Evolutionary conservation across 306 rosid genomes (phyloP), one percentile per base, ranked within the genome.

Genomic region (Malus orientalis): DNA sequence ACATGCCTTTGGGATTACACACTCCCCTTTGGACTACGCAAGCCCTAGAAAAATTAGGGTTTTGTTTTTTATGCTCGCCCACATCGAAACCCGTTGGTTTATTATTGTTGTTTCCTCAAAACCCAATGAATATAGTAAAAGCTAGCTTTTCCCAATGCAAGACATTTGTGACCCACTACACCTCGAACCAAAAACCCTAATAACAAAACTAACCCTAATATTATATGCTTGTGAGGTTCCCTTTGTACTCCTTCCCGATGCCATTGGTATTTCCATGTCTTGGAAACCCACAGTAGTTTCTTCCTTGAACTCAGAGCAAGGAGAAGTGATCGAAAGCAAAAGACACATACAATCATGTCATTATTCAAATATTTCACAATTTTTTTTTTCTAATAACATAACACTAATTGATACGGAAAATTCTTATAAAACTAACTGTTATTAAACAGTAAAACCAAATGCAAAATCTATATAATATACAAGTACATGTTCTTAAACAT

Each of bases 1-100:
- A 86, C 94, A 83, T 86, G 74, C 90, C 91, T 89, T 81, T 74
- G 88, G 90, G 91, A 82, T 85, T 82, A 84, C 84, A 80, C 83
- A 64, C 45, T 16, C 18, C 60, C 69, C 77, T 67, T 69, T 44
- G 80, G 77, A 69, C 73, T 79, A 55, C 45, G 49, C 42, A 74
- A 67, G 57, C 78, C 83, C 71, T 10, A 57, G 49, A 74, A 40
- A 59, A 45, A 69, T 16, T 49, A 65, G 53, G 20, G 25, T 69
- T 58, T 58, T 68, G 57, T 75, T 76, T 61, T 80, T 22, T 38
- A 73, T 22, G 23, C 22, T 23, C 60, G 27, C 62, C 57, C 62
- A 53, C 75, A 80, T 68, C 78, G 73, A 79, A 69, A 36, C 71
- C 69, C 33, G 82, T 32, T 23, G 27, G 22, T 44, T 81, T 71